Percentiles rank a stretch among this genome's conserved stretches.
Evolutionary conservation across 2,329 filamentous ascomycete species (phyloP).

Genomic region (Pseudocercospora musae): DNA sequence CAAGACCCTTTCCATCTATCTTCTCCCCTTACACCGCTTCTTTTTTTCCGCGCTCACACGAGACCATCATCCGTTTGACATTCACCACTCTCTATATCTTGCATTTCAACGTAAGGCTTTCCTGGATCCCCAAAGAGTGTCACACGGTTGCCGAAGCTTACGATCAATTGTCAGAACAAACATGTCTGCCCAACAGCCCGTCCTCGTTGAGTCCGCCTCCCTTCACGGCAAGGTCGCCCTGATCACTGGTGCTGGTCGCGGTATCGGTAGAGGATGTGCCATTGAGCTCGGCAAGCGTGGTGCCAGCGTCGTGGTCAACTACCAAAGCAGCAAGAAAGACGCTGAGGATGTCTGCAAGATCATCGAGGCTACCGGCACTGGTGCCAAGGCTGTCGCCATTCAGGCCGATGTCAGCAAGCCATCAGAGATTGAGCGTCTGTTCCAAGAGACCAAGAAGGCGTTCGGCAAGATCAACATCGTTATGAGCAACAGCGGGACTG

Average conservation of each 20-base stretch:
- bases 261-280: conserved; percentile 65
- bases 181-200: conserved; percentile 31
- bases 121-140: neutral
- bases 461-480: conserved; percentile 49
- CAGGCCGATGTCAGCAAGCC: conserved; percentile 57
- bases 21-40: conserved; percentile 16
- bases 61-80: neutral
- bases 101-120: conserved; percentile 2
- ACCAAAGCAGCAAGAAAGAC: conserved; percentile 53
- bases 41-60: conserved; percentile 7
- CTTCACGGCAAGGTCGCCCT: conserved; percentile 56
- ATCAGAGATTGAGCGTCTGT: conserved; percentile 57
- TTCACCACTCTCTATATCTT: conserved; percentile 4
- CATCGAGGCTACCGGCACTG: conserved; percentile 46
- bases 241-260: conserved; percentile 63
- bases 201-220: conserved; percentile 47
- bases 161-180: conserved; percentile 11
- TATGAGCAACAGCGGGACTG: conserved; percentile 58
- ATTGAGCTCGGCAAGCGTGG: conserved; percentile 65
- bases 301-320: conserved; percentile 64
- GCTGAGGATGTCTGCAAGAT: conserved; percentile 49
- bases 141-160: neutral
- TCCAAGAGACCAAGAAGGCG: conserved; percentile 42
- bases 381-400: conserved; percentile 54
- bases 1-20: conserved; percentile 4